Percentiles rank a stretch among this genome's conserved stretches.
Conservation (phyloP, 2,329 filamentous ascomycete genomes). For the Pyrenophora seminiperda region DNA sequence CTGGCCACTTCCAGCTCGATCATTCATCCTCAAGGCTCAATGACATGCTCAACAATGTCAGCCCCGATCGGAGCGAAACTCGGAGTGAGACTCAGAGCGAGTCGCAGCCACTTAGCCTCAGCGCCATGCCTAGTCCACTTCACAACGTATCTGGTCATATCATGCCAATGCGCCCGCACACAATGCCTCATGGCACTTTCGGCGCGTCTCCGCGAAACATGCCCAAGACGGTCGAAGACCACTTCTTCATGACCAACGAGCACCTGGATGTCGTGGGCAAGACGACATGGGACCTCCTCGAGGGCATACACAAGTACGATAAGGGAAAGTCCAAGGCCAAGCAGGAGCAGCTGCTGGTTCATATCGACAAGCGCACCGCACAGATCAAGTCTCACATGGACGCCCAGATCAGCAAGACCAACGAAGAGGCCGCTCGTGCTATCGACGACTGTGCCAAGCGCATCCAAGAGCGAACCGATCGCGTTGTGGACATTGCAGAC, state of each 20-base stretch:
- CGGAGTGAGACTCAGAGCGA: conserved; percentile 20
- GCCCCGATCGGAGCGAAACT: conserved; percentile 21
- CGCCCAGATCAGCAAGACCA: no score
- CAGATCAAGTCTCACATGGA: conserved; percentile 35
- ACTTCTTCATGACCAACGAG: conserved; percentile 45
- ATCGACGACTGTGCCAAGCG: conserved; percentile 31
- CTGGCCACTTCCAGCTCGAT: conserved; percentile 20
- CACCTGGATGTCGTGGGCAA: conserved; percentile 44
- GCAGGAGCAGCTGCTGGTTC: conserved; percentile 25
- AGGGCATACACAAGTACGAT: conserved; percentile 20
- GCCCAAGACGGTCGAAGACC: conserved; percentile 30
- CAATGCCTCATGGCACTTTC: conserved; percentile 1
- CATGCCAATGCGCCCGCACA: conserved; percentile 7
- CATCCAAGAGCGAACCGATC: conserved; percentile 8
- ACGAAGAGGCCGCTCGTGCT: not conserved
- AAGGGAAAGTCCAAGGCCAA: conserved; percentile 16
- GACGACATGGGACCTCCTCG: conserved; percentile 34
- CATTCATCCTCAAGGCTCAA: conserved; percentile 35
- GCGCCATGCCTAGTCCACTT: conserved; percentile 42
- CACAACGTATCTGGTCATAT: conserved; percentile 19
- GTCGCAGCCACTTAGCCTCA: conserved; percentile 29
- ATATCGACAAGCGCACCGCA: conserved; percentile 31
- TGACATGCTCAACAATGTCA: conserved; percentile 34
- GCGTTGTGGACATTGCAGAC: conserved; percentile 15
- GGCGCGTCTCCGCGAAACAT: conserved; percentile 5